These are phyloP conservation scores for Tranzscheliella williamsii DNA, from an alignment of 1,284 basidiomycete genomes.

Conservation along the genomic window DNA sequence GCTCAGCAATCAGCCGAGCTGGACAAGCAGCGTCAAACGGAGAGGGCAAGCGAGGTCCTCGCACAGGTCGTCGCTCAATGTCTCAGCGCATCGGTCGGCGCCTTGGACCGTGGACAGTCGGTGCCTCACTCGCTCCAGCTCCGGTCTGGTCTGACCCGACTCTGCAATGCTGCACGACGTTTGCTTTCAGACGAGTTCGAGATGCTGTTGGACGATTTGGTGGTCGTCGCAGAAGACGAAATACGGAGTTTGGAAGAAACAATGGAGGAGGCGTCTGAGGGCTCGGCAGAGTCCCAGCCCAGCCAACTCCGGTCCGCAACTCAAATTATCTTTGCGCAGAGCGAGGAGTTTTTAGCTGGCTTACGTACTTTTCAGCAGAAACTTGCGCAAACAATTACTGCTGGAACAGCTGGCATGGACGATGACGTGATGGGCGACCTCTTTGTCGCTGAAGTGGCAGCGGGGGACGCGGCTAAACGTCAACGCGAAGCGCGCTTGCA, in stretches of 20 bases:
- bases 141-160: conserved; percentile 12
- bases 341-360: conserved; percentile 14
- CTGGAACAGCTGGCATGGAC: conserved; percentile 11
- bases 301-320: conserved; percentile 5
- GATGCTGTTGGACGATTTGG: conserved; percentile 32
- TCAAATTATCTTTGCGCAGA: conserved; percentile 10
- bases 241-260: conserved; percentile 12
- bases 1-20: conserved; percentile 23
- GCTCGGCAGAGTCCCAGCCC: not conserved
- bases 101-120: conserved; percentile 6
- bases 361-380: conserved; percentile 35
- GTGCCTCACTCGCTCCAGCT: conserved; percentile 12
- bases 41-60: conserved; percentile 24
- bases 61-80: conserved; percentile 37
- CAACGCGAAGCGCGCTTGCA: conserved; percentile 20
- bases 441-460: not conserved
- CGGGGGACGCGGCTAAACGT: conserved; percentile 6
- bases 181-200: conserved; percentile 33
- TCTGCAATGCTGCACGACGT: conserved; percentile 28
- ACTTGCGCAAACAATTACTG: conserved; percentile 19
- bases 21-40: conserved; percentile 27
- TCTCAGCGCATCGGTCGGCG: conserved; percentile 19
- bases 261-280: not conserved
- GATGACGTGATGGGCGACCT: conserved; percentile 11
- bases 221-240: conserved; percentile 23